Base-by-base conservation (phyloP, 169 alveolate genomes). In the Plasmodium billcollinsi region DNA sequence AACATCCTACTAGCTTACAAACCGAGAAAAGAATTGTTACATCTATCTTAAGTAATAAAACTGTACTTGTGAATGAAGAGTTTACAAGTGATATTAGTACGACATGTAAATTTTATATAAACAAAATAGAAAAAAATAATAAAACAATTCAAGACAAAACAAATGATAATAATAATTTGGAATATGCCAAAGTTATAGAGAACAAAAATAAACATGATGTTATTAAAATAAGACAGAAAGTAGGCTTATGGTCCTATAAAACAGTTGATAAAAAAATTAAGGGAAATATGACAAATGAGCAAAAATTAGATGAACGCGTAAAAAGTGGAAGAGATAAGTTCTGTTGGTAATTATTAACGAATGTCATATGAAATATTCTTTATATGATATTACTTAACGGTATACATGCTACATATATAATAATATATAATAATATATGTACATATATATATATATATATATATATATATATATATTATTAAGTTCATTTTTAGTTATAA, bases 211-310 rank as follows among this genome's bases (percentile, higher is more conserved):
- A 70, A 29, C 74, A 83, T 15, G 91, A 83, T 63, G 73, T 58
- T n/a, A 75, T 94, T 29, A 89, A 93, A 58, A 86, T 94, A 20
- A 67, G 96, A 21, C 88, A 94, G 89, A 94, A 94, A 69, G 65
- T 93, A 14, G 96, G 96, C 0, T 89, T 94, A 91, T 94, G 96
- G 96, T 88, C 95, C 33, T 94, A 94, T 91, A 92, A 73, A 58
- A 88, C 75, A n/a, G 92, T 89, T 11, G 93, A 94, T 56, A 94
- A 94, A 72, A 92, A 74, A n/a, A 90, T 94, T 7, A 88, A 86
- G 54, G 93, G 94, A 1, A 52, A 72, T n/a, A 61, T 94, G 78
- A 92, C 93, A n/a, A 94, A 93, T 26, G 96, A 94, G 49, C 93
- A 94, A 29, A 80, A 94, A 59, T 73, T 94, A 24, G 92, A 94